Base-by-base conservation (phyloP, 2,329 filamentous ascomycete species). In the Paecilomyces dactylethromorphus region DNA sequence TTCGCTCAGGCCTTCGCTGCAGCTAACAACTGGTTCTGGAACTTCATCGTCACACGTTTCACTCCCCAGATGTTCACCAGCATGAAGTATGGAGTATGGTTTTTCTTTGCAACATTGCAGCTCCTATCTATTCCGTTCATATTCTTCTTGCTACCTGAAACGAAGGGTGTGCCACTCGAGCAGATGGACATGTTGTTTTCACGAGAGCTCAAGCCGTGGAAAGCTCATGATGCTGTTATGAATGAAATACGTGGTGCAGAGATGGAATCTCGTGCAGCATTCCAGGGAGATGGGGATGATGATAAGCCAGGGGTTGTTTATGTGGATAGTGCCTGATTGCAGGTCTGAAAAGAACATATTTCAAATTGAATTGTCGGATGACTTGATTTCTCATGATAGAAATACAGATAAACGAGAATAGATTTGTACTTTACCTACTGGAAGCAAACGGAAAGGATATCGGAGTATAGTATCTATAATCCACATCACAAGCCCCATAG, bases 1-100 rank as follows among this genome's bases (percentile, higher is more conserved):
- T 79, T 91, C 0, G 87, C 87, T 1, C 87, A 90, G 66, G 87
- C 87, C 7, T 87, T 82, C 29, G 87, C 87, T 0, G 53, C 63
- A 57, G 58, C 56, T 3, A 33, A 51, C 49, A 55, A 66, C 50
- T 59, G 59, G 65, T 29, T 65, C 22, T 57, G 64, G 58, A 58
- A 57, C 35, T 60, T 65, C 56, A 53, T 57, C 56, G 55, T 68
- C 61, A 56, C 58, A 32, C 29, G 61, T 33, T 53, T 62, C 60
- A 68, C 67, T 3, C 68, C 68, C 12, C 66, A 70, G 56, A 70
- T 71, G 68, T 69, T 71, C 55, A 58, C 63, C 18, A 54, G 53
- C 3, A 69, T 70, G 66, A 61, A 75, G 13, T 86, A 81, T 61
- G 85, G 84, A 22, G 84, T 86, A 0, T 87, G 86, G 70, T 82